Conservation (phyloP, 352 stramenopile species). For the Globisporangium lucens region DNA sequence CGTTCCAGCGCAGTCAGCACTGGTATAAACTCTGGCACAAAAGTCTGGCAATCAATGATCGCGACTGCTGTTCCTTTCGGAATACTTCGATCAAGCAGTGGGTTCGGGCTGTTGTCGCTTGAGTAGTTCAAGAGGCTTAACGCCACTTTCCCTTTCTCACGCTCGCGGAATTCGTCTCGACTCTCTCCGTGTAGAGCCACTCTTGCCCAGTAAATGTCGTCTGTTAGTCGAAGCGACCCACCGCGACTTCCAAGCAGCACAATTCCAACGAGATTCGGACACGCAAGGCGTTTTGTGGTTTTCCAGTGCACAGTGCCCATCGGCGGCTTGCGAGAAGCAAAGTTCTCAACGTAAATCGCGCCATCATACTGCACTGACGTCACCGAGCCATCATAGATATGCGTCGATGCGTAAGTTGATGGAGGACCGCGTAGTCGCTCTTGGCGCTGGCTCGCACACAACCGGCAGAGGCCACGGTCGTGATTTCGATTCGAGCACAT, state of each 20-base stretch:
- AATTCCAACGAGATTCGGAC: conserved; percentile 80
- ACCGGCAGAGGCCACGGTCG: conserved; percentile 52
- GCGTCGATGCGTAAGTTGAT: conserved; percentile 60
- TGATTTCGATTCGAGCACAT: conserved; percentile 60
- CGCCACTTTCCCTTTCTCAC: conserved; percentile 53
- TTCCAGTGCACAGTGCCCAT: conserved; percentile 70
- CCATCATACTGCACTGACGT: conserved; percentile 51
- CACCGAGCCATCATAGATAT: conserved; percentile 77
- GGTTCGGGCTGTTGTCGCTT: conserved; percentile 55
- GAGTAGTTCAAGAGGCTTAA: conserved; percentile 74
- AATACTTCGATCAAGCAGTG: conserved; percentile 44
- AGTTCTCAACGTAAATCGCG: conserved; percentile 54
- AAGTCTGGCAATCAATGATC: conserved; percentile 87
- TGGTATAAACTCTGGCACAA: conserved; percentile 86
- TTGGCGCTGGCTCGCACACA: conserved; percentile 49
- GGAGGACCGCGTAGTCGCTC: conserved; percentile 51
- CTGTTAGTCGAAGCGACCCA: conserved; percentile 37
- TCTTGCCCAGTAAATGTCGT: conserved; percentile 77
- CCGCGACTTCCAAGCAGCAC: conserved; percentile 55
- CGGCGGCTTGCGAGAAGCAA: conserved; percentile 58
- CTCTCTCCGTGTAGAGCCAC: conserved; percentile 68
- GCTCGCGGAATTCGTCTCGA: conserved; percentile 59
- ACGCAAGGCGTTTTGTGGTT: conserved; percentile 73
- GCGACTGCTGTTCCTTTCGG: conserved; percentile 51
- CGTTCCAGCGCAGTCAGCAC: conserved; percentile 79